Conservation (phyloP, 352 stramenopile species). For the Pythium vanterpoolii region DNA sequence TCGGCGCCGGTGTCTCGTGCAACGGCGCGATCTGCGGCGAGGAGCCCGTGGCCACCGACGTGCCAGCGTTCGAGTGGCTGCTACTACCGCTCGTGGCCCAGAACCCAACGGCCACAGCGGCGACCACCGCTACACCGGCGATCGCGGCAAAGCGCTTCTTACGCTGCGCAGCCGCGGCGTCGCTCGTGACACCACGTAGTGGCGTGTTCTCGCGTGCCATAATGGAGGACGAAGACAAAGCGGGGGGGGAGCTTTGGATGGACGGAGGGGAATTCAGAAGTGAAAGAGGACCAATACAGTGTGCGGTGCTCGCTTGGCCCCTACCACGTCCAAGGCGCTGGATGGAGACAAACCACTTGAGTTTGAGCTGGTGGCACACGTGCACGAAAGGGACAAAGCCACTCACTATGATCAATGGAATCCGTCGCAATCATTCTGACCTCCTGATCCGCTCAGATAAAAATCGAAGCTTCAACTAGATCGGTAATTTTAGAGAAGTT, state of each 20-base stretch:
- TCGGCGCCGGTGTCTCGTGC: background rate
- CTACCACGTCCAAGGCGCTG: background rate
- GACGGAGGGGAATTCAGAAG: background rate
- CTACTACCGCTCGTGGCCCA: slow-evolving; percentile 5
- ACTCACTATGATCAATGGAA: background rate
- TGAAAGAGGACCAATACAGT: background rate
- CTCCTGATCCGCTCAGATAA: background rate
- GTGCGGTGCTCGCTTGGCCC: too few species aligned
- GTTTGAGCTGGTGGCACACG: background rate
- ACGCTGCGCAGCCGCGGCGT: slow-evolving; percentile 7
- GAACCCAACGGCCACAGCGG: slow-evolving; percentile 13
- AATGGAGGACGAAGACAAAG: background rate
- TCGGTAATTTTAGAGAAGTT: background rate
- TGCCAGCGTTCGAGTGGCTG: background rate
- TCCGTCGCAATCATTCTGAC: background rate
- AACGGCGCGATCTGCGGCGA: background rate
- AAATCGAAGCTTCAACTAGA: background rate
- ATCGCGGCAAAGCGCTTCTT: slow-evolving; percentile 16
- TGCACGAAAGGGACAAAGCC: background rate
- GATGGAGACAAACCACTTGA: background rate
- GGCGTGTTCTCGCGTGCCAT: slow-evolving; percentile 18
- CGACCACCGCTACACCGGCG: slow-evolving; percentile 14
- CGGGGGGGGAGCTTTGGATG: background rate
- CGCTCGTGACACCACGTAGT: slow-evolving; percentile 7
- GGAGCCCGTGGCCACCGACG: background rate